A percentile compares a stretch with the other conserved stretches of the same genome.
These are phyloP conservation scores for Barnettozyma pratensis DNA, from an alignment of 805 yeast species.

Conservation along the genomic window DNA sequence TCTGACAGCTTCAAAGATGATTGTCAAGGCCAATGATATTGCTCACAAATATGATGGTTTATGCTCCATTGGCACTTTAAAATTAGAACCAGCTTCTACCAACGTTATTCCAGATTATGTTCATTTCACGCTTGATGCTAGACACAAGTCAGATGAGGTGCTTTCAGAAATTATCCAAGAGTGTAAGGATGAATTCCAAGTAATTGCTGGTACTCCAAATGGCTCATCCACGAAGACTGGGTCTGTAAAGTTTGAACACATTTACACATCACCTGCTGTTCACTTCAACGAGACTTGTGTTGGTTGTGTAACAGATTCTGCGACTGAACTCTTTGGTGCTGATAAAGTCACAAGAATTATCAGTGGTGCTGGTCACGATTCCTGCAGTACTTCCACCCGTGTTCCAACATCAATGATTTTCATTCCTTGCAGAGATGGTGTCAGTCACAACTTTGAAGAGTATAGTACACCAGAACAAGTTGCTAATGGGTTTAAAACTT, in stretches of 20 bases:
- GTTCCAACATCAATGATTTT: slow-evolving; percentile 74
- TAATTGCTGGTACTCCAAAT: slow-evolving; percentile 20
- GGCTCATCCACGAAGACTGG: slow-evolving; percentile 26
- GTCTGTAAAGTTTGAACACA: slow-evolving; percentile 35
- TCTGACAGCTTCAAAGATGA: slow-evolving; percentile 52
- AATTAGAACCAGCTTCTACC: slow-evolving; percentile 53
- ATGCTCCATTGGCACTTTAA: slow-evolving; percentile 54
- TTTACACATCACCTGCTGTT: slow-evolving; percentile 51
- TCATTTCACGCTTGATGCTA: slow-evolving; percentile 52
- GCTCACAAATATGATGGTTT: slow-evolving; percentile 49
- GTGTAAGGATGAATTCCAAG: slow-evolving; percentile 32
- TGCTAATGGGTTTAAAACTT: slow-evolving; percentile 53
- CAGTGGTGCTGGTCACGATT: slow-evolving; percentile 75
- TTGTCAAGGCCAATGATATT: slow-evolving; percentile 48
- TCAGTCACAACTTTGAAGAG: slow-evolving; percentile 64
- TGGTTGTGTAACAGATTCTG: slow-evolving; percentile 46
- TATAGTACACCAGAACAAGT: slow-evolving; percentile 60
- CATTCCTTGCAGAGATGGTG: slow-evolving; percentile 63
- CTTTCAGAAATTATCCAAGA: slow-evolving; percentile 34
- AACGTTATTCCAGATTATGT: slow-evolving; percentile 65
- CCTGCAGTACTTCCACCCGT: slow-evolving; percentile 49
- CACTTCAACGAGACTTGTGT: slow-evolving; percentile 50
- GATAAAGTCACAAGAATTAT: slow-evolving; percentile 41
- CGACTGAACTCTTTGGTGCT: slow-evolving; percentile 43
- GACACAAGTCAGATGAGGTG: slow-evolving; percentile 47